phyloP scores from a whole-genome alignment of 2,329 filamentous ascomycete genomes.

The Neophaeococcomyces aloes region DNA sequence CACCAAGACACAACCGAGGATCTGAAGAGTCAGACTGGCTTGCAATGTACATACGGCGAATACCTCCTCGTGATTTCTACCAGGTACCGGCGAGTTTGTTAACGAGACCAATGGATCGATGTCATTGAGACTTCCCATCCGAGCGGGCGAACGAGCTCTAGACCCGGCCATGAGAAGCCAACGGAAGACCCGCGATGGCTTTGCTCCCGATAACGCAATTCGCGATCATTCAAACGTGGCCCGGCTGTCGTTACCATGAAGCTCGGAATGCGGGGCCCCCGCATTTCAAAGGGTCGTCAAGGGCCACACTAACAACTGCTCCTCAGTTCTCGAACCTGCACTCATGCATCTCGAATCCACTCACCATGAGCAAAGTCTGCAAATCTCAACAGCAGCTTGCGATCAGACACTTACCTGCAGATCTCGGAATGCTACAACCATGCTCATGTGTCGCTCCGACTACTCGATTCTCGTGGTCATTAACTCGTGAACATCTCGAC shows the following conservation, averaged over 20 bases:
- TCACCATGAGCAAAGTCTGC: slow-evolving; percentile 21
- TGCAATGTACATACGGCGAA: no score
- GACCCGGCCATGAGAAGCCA: no score
- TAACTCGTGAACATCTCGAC: background rate
- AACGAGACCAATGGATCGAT: no score
- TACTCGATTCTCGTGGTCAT: background rate
- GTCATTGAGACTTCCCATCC: no score
- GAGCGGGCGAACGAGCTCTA: no score
- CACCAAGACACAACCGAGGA: no score
- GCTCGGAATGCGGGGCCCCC: slow-evolving; percentile 2
- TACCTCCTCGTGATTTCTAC: no score
- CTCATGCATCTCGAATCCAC: slow-evolving; percentile 26
- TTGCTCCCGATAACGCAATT: no score
- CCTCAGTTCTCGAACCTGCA: background rate
- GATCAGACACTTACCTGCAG: background rate
- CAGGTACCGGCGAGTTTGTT: no score
- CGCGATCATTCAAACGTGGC: no score
- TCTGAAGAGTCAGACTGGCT: no score
- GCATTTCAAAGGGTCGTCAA: background rate
- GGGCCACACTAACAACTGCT: background rate
- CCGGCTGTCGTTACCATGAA: background rate
- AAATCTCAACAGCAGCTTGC: slow-evolving; percentile 10
- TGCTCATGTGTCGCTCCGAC: background rate
- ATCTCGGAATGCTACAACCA: background rate
- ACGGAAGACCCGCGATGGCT: no score